Percentiles rank a stretch among this genome's conserved stretches.
Conservation (phyloP, 257 asterid genomes). For the Sherardia arvensis region DNA sequence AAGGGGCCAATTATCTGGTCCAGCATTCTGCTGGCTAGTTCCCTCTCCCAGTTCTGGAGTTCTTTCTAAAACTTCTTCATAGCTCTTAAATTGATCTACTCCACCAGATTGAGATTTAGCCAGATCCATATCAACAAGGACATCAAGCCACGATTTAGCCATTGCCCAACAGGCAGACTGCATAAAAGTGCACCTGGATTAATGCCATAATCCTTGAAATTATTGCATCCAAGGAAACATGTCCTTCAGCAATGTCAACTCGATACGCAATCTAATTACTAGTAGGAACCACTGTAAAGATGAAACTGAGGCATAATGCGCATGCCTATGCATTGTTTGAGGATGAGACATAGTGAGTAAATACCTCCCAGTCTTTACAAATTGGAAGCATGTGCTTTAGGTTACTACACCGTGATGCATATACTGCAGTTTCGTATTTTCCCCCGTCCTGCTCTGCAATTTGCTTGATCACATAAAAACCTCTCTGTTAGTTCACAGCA, state of each 20-base stretch:
- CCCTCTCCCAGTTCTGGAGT: slow-evolving; percentile 55
- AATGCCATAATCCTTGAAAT: not conserved
- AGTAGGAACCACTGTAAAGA: not conserved
- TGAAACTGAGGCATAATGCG: not conserved
- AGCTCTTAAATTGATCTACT: slow-evolving; percentile 43
- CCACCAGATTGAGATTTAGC: slow-evolving; percentile 58
- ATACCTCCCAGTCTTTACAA: slow-evolving; percentile 98
- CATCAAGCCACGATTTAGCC: slow-evolving; percentile 97
- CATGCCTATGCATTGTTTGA: not conserved
- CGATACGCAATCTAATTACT: not conserved
- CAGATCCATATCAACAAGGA: slow-evolving; percentile 76
- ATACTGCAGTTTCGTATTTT: slow-evolving; percentile 82
- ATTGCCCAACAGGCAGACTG: slow-evolving; percentile 99
- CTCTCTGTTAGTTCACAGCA: slow-evolving; percentile 14
- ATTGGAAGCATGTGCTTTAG: slow-evolving; percentile 84
- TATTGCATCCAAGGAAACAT: not conserved
- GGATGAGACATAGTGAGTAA: slow-evolving; percentile 1
- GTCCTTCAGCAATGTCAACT: not conserved
- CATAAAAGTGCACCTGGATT: slow-evolving; percentile 18
- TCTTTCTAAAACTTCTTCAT: slow-evolving; percentile 67
- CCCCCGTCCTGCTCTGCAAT: slow-evolving; percentile 94
- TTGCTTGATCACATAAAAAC: slow-evolving; percentile 49
- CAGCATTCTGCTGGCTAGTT: slow-evolving; percentile 39
- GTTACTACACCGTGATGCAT: slow-evolving; percentile 91
- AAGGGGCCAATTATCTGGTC: slow-evolving; percentile 85